These are phyloP conservation scores for Zizania palustris DNA, from an alignment of 202 grass and related monocot genomes.

Conservation along the genomic window DNA sequence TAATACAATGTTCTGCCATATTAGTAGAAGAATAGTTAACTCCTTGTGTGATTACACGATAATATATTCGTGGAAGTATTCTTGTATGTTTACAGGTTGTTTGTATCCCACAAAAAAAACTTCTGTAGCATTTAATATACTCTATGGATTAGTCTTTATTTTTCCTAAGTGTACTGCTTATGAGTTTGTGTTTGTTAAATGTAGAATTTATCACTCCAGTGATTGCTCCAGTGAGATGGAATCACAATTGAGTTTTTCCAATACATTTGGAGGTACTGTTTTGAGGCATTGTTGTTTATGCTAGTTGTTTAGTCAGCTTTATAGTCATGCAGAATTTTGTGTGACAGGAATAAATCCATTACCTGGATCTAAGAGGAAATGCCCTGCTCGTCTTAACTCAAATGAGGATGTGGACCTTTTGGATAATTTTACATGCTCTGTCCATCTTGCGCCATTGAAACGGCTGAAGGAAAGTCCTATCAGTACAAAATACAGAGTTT, in stretches of 20 bases:
- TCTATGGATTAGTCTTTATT: not conserved
- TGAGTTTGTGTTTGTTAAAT: slow-evolving; percentile 39
- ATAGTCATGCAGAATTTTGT: slow-evolving; percentile 29
- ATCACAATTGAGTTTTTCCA: slow-evolving; percentile 64
- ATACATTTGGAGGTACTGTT: slow-evolving; percentile 65
- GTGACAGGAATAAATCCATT: slow-evolving; percentile 77
- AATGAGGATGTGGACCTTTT: slow-evolving; percentile 58
- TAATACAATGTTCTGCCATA: not conserved
- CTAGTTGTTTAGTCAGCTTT: not conserved
- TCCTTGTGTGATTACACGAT: too few species aligned
- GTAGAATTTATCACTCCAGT: slow-evolving; percentile 56
- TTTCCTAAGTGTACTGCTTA: slow-evolving; percentile 3
- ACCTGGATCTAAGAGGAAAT: slow-evolving; percentile 93
- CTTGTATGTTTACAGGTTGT: slow-evolving; percentile 9
- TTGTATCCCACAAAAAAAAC: slow-evolving; percentile 11
- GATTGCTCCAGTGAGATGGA: slow-evolving; percentile 57
- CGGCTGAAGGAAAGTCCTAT: slow-evolving; percentile 57
- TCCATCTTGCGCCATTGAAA: slow-evolving; percentile 57
- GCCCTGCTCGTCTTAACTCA: slow-evolving; percentile 41
- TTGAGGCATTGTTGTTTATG: not conserved
- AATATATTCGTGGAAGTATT: not conserved
- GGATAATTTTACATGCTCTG: slow-evolving; percentile 49
- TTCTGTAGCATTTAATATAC: slow-evolving; percentile 18
- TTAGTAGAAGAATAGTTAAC: not conserved
- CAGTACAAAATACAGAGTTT: slow-evolving; percentile 17